Conservation (phyloP, 1,284 basidiomycete species). For the Ustilago curta region DNA sequence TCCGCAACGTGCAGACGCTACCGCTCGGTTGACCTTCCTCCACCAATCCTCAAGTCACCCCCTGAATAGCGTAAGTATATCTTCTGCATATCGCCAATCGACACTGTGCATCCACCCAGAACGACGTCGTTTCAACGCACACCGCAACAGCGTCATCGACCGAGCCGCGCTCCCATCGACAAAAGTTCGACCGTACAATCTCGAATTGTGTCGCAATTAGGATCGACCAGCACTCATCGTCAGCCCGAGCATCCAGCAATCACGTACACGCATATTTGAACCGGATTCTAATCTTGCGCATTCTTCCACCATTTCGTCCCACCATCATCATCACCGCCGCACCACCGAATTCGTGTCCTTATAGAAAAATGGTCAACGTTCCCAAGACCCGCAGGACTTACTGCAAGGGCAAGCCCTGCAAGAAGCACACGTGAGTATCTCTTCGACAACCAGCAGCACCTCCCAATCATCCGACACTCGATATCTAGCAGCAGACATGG, state of each 20-base stretch:
- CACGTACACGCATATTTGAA: neutral
- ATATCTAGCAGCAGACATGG: conserved; percentile 5
- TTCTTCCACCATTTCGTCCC: conserved; percentile 6
- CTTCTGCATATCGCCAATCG: conserved; percentile 20
- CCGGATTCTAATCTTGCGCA: conserved; percentile 15
- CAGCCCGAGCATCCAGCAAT: neutral
- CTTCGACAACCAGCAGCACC: conserved; percentile 10
- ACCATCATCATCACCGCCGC: conserved; percentile 4
- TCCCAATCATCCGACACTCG: neutral
- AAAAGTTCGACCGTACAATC: neutral
- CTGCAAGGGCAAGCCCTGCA: conserved; percentile 99
- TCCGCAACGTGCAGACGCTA: conserved; percentile 24
- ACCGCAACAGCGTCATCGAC: neutral
- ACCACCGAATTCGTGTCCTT: neutral
- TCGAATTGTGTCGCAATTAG: neutral
- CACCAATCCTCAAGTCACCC: conserved; percentile 55
- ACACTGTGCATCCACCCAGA: conserved; percentile 6
- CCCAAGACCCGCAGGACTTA: conserved; percentile 75
- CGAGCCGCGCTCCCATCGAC: neutral
- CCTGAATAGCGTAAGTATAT: conserved; percentile 46
- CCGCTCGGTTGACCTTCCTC: conserved; percentile 34
- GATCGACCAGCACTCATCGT: neutral
- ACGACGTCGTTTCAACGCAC: conserved; percentile 5
- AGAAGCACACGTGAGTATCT: conserved; percentile 91
- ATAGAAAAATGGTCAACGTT: conserved; percentile 69